Base-by-base conservation (phyloP, 768 basidiomycete species). In the Omphalotus guepiniiformis region DNA sequence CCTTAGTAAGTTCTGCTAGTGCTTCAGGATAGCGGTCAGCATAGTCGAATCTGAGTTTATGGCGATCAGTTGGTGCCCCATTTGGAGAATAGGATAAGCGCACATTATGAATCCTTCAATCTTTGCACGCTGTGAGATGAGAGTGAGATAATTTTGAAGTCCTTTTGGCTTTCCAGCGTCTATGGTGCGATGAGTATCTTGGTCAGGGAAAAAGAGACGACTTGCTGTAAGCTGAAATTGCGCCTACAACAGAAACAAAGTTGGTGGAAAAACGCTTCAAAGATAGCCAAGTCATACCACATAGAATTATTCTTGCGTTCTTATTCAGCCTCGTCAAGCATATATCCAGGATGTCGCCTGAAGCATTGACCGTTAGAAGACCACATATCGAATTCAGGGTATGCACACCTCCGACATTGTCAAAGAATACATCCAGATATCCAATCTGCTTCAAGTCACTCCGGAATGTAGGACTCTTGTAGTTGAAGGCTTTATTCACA, bases 41-140 rank as follows among this genome's bases (percentile, higher is more conserved):
- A 61, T 93, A 93, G 66, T 97, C 92, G 50, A 90, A 74, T 7
- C 89, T 89, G 27, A 19, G 34, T 19, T 19, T 15, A 25, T 28
- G 23, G 30, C 49, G 35, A 6, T 29, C 27, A 18, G 12, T 26
- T 23, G 42, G 37, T 74, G 53, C 58, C 89, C 91, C 41, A 76
- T 75, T 48, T 76, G 68, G 13, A 25, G 18, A 9, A 34, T 26
- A 48, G 34, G 27, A 15, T 15, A 15, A n/a, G n/a, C n/a, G n/a
- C n/a, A 87, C 83, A 90, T 76, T 55, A 93, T 71, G 67, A 92
- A 96, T 8, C 95, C 94, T 58, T 87, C 72, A 1, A 97, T 79
- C 30, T 72, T 85, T 15, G 88, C 90, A 34, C 91, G 78, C 59
- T 85, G 83, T 0, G 76, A 57, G 54, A 96, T 93, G 46, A 95